Base-by-base conservation (phyloP, 495 filamentous ascomycete species). In the Penicillium coffeae region DNA sequence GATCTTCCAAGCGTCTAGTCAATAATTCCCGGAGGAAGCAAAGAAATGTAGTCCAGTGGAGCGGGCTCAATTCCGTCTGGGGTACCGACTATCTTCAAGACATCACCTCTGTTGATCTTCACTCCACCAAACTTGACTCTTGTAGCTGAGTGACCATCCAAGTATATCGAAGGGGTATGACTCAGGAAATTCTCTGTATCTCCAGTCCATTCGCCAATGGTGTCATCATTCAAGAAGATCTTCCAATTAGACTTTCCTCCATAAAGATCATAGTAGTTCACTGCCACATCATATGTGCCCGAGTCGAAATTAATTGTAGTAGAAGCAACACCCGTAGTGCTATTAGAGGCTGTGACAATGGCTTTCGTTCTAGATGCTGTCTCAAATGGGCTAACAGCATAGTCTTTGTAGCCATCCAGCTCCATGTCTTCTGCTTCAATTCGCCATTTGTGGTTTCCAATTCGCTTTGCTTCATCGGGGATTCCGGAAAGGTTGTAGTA, bases 371-470 rank as follows among this genome's bases (percentile, higher is more conserved):
- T 69, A 3, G 79, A 83, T 2, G 81, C 80, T 0, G 73, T 67
- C 42, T 85, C 78, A 51, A 79, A 75, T 0, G 82, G 82, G 9
- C 43, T 70, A 1, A 84, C 79, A 2, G 48, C 38, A 20, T 76
- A 74, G 0, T 62, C 42, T 45, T 63, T 58, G 66, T 86, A 87
- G 1, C 77, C 76, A 16, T 69, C 60, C 9, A 86, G 63, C 1
- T 54, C 47, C 82, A 88, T 85, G 49, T 53, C 62, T 63, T 87
- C 84, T 5, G 81, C 83, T 57, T 86, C 84, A 33, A 88, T 75
- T 12, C 83, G 74, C 68, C 75, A 83, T 8, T 74, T 73, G 54
- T 87, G 77, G 50, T 79, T 62, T 1, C 73, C 69, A 1, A 85
- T 82, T 12, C 84, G 75, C 9, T 68, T 68, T 0, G 49, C 50